phyloP scores from a whole-genome alignment of 805 yeast genomes.

The Dipodascus albidus region DNA sequence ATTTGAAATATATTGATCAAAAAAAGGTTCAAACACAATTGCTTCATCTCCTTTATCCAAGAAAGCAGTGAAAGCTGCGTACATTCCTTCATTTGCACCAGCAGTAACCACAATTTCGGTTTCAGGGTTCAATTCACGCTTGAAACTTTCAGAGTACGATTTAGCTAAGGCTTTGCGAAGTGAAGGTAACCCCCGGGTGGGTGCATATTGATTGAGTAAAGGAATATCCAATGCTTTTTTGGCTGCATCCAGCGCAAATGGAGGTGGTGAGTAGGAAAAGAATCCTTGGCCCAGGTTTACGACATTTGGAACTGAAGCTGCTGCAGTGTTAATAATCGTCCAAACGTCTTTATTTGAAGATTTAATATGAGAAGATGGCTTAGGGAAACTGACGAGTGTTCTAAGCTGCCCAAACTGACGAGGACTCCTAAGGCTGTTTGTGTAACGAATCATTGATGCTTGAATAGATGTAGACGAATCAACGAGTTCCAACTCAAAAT shows the following conservation, averaged over 20 bases:
- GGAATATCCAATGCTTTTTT: slow-evolving; percentile 62
- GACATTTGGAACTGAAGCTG: slow-evolving; percentile 65
- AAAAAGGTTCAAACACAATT: slow-evolving; percentile 92
- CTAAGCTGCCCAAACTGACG: background rate
- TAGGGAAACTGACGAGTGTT: slow-evolving; percentile 7
- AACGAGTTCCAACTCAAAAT: no score
- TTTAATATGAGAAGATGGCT: slow-evolving; percentile 14
- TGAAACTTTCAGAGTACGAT: slow-evolving; percentile 60
- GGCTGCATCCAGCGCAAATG: slow-evolving; percentile 81
- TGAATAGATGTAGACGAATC: background rate
- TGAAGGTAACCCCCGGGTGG: slow-evolving; percentile 77
- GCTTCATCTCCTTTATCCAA: slow-evolving; percentile 86
- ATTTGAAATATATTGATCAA: slow-evolving; percentile 92
- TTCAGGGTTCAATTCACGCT: slow-evolving; percentile 40
- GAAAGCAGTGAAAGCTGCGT: slow-evolving; percentile 74
- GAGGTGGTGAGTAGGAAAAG: slow-evolving; percentile 91
- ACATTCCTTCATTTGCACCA: slow-evolving; percentile 95
- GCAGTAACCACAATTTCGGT: slow-evolving; percentile 73
- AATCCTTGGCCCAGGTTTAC: slow-evolving; percentile 95
- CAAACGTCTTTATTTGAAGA: slow-evolving; percentile 63
- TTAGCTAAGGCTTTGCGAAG: slow-evolving; percentile 58
- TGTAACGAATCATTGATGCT: background rate
- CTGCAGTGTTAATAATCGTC: slow-evolving; percentile 91
- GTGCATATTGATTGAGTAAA: slow-evolving; percentile 83
- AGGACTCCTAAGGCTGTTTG: background rate